phyloP scores from a whole-genome alignment of 441 rosid species.

The Isatis lusitanica region DNA sequence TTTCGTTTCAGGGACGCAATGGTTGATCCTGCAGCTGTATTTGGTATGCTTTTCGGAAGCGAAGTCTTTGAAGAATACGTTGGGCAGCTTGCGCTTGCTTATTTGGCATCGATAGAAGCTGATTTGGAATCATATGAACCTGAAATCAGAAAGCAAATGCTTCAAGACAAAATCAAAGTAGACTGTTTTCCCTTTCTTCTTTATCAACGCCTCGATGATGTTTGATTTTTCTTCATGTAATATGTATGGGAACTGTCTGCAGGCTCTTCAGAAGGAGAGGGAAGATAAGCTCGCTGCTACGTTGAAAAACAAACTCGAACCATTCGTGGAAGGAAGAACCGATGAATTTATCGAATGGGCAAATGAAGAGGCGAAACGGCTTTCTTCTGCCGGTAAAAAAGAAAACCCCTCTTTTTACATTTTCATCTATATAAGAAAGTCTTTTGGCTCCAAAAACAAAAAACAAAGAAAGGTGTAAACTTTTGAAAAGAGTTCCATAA shows the following conservation, averaged over 20 bases:
- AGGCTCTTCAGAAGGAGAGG: constrained; percentile 78
- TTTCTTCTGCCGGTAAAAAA: constrained; percentile 44
- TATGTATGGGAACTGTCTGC: constrained; percentile 7
- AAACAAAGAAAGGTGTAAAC: background rate
- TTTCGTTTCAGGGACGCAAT: constrained; percentile 62
- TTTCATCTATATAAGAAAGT: background rate
- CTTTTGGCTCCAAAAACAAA: background rate
- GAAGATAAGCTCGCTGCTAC: constrained; percentile 54
- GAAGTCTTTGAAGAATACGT: constrained; percentile 88
- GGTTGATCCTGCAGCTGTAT: constrained; percentile 88
- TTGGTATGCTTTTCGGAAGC: constrained; percentile 98
- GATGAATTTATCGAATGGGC: constrained; percentile 77
- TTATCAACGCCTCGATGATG: background rate
- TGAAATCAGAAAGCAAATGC: constrained; percentile 51
- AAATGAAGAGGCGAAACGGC: constrained; percentile 69
- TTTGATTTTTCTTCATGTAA: background rate
- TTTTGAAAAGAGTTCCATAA: background rate
- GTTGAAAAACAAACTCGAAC: constrained; percentile 67
- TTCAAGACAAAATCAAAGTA: constrained; percentile 80
- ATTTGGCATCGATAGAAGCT: constrained; percentile 46
- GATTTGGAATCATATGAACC: constrained; percentile 56
- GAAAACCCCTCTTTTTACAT: background rate
- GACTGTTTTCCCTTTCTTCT: background rate
- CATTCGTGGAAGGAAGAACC: constrained; percentile 65
- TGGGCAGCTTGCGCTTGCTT: constrained; percentile 83